Conservation (phyloP, 2,329 filamentous ascomycete species). For the Diaporthe longicolla region DNA sequence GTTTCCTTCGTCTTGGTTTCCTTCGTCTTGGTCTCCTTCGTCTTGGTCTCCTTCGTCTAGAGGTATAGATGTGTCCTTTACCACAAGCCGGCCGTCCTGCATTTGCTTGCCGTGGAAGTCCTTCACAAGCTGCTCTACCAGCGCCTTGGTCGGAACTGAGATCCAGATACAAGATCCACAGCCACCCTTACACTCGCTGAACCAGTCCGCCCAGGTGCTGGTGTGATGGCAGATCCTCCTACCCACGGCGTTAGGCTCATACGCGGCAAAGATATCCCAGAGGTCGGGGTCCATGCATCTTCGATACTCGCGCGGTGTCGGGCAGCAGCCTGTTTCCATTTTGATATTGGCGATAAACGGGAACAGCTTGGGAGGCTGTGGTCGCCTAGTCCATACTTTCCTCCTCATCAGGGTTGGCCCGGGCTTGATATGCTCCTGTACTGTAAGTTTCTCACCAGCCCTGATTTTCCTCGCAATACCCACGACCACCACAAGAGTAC, state of each 20-base stretch:
- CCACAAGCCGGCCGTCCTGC: conserved; percentile 10
- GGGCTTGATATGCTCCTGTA: background rate
- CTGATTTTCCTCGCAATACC: background rate
- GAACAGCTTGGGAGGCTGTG: background rate
- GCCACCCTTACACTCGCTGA: background rate
- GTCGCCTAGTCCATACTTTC: background rate
- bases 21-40: too few species aligned
- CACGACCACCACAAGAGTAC: background rate
- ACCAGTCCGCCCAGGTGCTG: background rate
- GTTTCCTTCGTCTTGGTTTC: too few species aligned
- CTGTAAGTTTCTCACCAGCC: background rate
- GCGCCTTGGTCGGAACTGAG: background rate
- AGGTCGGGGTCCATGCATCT: background rate
- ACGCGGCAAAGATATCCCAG: conserved; percentile 13
- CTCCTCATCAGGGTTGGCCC: background rate
- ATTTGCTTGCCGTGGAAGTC: background rate
- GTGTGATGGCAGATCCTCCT: background rate
- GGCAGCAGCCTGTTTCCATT: background rate
- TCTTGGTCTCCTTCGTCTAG: background rate
- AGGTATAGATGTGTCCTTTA: background rate
- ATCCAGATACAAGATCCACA: conserved; percentile 4
- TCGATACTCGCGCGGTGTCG: conserved; percentile 8
- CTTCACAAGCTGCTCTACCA: conserved; percentile 12
- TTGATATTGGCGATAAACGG: conserved; percentile 4
- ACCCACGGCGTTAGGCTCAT: background rate